Base-by-base conservation (phyloP, 352 stramenopile genomes). In the Chrysophaeum taylorii region DNA sequence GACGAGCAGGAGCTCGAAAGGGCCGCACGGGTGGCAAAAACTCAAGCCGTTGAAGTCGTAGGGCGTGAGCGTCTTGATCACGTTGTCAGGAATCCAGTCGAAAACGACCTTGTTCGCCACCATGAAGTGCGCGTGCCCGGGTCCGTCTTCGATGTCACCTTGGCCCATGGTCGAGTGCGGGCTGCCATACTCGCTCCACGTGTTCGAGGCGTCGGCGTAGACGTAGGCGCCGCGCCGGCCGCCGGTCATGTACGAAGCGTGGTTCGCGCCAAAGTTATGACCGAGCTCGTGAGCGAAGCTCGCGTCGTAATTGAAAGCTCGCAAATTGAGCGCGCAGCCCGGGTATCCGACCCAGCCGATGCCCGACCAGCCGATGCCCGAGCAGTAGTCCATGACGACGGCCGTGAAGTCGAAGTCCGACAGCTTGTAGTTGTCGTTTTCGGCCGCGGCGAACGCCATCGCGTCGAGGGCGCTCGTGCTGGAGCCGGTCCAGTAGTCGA, bases 231-330 rank as follows among this genome's bases (percentile, higher is more conserved):
- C 7, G 2, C 5, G 9, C 9, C 25, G 27, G 15, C 23, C 25
- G 15, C 2, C 5, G 50, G 35, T 36, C 7, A 5, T 37, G 5
- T 12, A 38, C 15, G 50, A 62, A 9, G 15, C 50, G 50, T 62
- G 50, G 50, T 62, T 38, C n/a, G 50, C 50, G n/a, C 50, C 50
- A 36, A 62, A 62, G 50, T 33, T 62, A 31, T 62, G 50, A 31
- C 50, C 50, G n/a, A 62, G 23, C 50, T 62, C 50, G 50, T 62
- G 50, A 9, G 38, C 25, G n/a, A 37, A 18, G 15, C 5, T 25
- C 7, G n/a, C 15, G 50, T 62, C 50, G 50, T 38, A 37, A 31
- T 62, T 31, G 27, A 9, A 12, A 5, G 50, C 50, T 2, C 1
- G 1, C 25, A 62, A 31, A 21, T 62, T 62, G n/a, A 62, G 23